Percentiles rank a stretch among this genome's conserved stretches.
phyloP scores from a whole-genome alignment of 257 asterid genomes.

The Eustoma russellianum region DNA sequence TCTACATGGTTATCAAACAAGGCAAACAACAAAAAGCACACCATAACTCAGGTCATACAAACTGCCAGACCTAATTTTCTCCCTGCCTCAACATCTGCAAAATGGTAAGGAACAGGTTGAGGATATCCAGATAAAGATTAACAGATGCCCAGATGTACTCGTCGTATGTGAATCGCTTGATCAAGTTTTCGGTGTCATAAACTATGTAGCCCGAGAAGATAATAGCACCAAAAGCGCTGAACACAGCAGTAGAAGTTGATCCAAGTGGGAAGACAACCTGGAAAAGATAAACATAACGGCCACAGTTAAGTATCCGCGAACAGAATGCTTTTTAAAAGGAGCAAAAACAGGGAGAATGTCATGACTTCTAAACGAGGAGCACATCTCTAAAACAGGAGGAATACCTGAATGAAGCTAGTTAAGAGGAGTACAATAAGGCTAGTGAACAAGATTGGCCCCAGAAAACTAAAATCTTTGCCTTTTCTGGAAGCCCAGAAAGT shows the following conservation, averaged over 20 bases:
- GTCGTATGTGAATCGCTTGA: slow-evolving; percentile 92
- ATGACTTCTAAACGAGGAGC: neutral
- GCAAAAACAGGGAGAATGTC: neutral
- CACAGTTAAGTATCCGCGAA: neutral
- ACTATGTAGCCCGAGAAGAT: slow-evolving; percentile 85
- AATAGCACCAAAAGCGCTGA: slow-evolving; percentile 78
- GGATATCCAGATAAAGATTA: slow-evolving; percentile 82
- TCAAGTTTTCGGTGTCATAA: slow-evolving; percentile 84
- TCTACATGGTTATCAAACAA: no score
- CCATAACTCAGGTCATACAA: neutral
- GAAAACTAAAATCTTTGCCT: slow-evolving; percentile 94
- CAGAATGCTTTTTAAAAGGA: neutral
- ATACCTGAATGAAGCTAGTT: slow-evolving; percentile 86
- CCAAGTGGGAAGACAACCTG: slow-evolving; percentile 91
- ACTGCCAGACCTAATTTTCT: slow-evolving; percentile 40
- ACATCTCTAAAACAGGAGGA: neutral
- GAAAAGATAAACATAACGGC: slow-evolving; percentile 8
- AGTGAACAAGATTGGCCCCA: slow-evolving; percentile 94
- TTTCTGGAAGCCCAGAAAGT: slow-evolving; percentile 99
- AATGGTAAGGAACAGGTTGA: slow-evolving; percentile 93
- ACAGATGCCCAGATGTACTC: slow-evolving; percentile 99
- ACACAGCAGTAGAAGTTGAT: slow-evolving; percentile 55
- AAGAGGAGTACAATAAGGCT: slow-evolving; percentile 68
- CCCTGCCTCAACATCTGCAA: slow-evolving; percentile 78
- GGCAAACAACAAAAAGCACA: neutral